phyloP scores from a whole-genome alignment of 2,329 filamentous ascomycete species.

The Cyphellophora europaea region DNA sequence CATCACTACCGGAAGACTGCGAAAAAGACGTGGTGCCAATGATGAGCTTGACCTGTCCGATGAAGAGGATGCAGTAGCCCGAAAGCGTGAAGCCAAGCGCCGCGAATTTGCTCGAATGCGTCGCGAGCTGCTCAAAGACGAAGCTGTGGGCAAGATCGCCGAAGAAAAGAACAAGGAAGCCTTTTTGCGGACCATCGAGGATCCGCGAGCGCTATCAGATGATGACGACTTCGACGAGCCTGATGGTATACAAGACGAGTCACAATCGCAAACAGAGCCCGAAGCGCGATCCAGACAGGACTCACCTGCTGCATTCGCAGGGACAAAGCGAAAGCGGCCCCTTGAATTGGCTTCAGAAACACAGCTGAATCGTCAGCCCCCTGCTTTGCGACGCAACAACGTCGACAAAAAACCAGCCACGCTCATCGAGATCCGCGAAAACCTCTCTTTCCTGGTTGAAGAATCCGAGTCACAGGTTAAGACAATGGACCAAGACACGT shows the following conservation, averaged over 20 bases:
- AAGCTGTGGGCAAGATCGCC: slow-evolving; percentile 82
- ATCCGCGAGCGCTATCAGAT: slow-evolving; percentile 59
- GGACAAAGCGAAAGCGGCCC: slow-evolving; percentile 22
- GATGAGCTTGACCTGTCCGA: slow-evolving; percentile 80
- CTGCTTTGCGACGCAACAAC: slow-evolving; percentile 54
- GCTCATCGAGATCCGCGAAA: slow-evolving; percentile 72
- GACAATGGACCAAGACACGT: slow-evolving; percentile 41
- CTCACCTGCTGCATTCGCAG: slow-evolving; percentile 16
- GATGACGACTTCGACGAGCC: slow-evolving; percentile 57
- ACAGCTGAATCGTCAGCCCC: slow-evolving; percentile 45
- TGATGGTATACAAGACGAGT: slow-evolving; percentile 25
- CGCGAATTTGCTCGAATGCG: slow-evolving; percentile 87
- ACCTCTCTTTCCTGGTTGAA: slow-evolving; percentile 74
- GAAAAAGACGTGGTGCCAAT: slow-evolving; percentile 64
- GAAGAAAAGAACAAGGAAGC: slow-evolving; percentile 82
- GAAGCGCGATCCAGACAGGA: slow-evolving; percentile 9
- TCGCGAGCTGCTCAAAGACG: slow-evolving; percentile 76
- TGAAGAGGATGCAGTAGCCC: slow-evolving; percentile 77
- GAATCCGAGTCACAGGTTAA: slow-evolving; percentile 31
- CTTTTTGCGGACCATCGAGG: slow-evolving; percentile 83
- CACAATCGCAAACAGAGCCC: slow-evolving; percentile 18
- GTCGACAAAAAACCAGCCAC: slow-evolving; percentile 62
- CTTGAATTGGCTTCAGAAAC: slow-evolving; percentile 35
- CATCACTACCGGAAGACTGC: slow-evolving; percentile 78
- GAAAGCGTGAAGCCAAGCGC: slow-evolving; percentile 69